Evolutionary conservation across 768 basidiomycete genomes (phyloP), one percentile per base, ranked within the genome.

Genomic region (Boletus barrowsii): DNA sequence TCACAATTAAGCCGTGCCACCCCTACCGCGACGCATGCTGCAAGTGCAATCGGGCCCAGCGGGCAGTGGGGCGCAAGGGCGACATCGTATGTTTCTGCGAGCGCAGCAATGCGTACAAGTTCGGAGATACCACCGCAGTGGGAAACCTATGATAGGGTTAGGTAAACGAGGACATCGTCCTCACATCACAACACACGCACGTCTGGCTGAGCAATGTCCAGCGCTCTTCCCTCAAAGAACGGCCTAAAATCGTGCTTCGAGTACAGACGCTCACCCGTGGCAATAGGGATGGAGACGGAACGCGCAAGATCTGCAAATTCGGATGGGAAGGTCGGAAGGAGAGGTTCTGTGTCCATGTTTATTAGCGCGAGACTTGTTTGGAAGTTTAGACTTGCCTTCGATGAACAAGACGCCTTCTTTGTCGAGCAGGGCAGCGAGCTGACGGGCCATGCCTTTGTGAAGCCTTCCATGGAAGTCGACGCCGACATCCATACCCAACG

Each of bases 61-160:
- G 87, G 87, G 68, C 86, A 88, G 62, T 89, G 86, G 5, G 88
- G 86, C 0, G 86, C 87, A 48, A 85, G 64, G 11, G 80, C 33
- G 33, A 35, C 33, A 13, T 35, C 33, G 33, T 35, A 35, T 14
- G 33, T 35, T 35, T 35, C 33, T 7, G 33, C 33, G 33, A 35
- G 33, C 13, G 33, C 33, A 14, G 33, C 33, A 14, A 35, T 35
- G 11, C 33, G 33, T 35, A 35, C 33, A 35, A 35, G 33, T 35
- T 35, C 33, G 13, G 33, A 35, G 33, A 35, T 35, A 14, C 33
- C 33, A 35, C 33, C 33, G 5, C 33, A 35, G 33, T 35, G 33
- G 14, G 33, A 35, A 35, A 35, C 33, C 33, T 35, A 14, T 14
- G 33, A 35, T 35, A 35, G 33, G 33, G 13, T 35, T 10, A 13